A percentile compares a stretch with the other conserved stretches of the same genome.
These are phyloP conservation scores for Cryptococcus sp. DNA, from an alignment of 1,284 basidiomycete genomes.

Conservation along the genomic window DNA sequence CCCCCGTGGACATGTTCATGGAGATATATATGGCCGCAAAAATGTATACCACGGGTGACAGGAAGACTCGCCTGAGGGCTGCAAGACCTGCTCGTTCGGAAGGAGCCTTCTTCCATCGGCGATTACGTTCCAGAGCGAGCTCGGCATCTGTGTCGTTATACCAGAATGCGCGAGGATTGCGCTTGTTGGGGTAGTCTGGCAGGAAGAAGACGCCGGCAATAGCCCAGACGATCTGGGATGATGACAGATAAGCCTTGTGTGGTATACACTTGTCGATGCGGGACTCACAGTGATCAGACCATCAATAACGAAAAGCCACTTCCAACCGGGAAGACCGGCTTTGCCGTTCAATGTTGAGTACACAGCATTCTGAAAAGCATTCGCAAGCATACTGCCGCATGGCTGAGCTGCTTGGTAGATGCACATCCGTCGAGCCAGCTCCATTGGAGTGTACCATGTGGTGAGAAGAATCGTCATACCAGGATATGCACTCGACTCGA, in stretches of 20 bases:
- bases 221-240: conserved; percentile 6
- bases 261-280: neutral
- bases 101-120: conserved; percentile 1
- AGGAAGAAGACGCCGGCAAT: conserved; percentile 20
- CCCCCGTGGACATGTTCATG: conserved; percentile 5
- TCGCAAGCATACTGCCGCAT: conserved; percentile 18
- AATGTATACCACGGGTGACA: conserved; percentile 1
- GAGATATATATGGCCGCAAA: conserved; percentile 2
- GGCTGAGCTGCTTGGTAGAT: conserved; percentile 26
- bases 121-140: conserved; percentile 4
- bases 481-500: neutral
- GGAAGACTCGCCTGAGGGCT: neutral
- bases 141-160: conserved; percentile 1
- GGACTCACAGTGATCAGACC: conserved; percentile 13
- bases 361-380: conserved; percentile 34
- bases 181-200: conserved; percentile 22
- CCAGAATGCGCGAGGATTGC: conserved; percentile 4
- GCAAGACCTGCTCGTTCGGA: neutral
- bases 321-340: conserved; percentile 35
- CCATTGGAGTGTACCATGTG: conserved; percentile 29
- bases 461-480: neutral
- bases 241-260: conserved; percentile 16
- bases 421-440: conserved; percentile 27
- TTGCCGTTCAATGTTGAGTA: conserved; percentile 37
- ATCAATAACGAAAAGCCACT: conserved; percentile 35